These are phyloP conservation scores for Diplotaxis tenuifolia DNA, from an alignment of 345 rosid species.

Conservation along the genomic window DNA sequence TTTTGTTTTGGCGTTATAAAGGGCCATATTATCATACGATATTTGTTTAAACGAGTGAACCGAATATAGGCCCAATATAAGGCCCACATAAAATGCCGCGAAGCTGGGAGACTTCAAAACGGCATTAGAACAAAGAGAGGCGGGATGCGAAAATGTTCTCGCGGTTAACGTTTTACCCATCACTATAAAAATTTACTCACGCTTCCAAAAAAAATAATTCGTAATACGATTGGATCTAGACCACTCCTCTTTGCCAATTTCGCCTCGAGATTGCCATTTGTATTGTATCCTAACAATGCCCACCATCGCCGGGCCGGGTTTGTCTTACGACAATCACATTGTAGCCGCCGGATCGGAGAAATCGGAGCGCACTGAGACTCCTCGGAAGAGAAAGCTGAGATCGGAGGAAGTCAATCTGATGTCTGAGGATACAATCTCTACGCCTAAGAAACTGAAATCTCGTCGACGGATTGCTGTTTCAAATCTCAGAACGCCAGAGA, in stretches of 20 bases:
- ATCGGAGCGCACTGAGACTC: slow-evolving; percentile 24
- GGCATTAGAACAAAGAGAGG: neutral
- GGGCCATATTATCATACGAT: neutral
- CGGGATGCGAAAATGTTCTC: slow-evolving; percentile 38
- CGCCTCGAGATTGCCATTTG: neutral
- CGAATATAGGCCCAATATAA: neutral
- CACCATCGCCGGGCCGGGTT: slow-evolving; percentile 45
- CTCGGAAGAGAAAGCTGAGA: slow-evolving; percentile 51
- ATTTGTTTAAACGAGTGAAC: neutral
- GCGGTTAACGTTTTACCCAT: slow-evolving; percentile 38
- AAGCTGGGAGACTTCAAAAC: neutral
- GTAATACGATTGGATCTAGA: neutral
- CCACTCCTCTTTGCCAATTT: neutral
- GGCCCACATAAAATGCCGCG: slow-evolving; percentile 15
- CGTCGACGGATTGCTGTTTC: slow-evolving; percentile 42
- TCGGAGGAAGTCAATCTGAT: slow-evolving; percentile 25
- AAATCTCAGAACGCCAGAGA: neutral
- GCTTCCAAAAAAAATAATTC: neutral
- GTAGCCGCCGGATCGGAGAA: slow-evolving; percentile 36
- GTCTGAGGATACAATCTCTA: slow-evolving; percentile 9
- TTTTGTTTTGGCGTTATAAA: too few relatives aligned
- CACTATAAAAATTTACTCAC: neutral
- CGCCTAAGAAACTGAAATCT: slow-evolving; percentile 45
- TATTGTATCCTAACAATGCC: slow-evolving; percentile 47
- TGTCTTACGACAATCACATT: too few relatives aligned